phyloP scores from a whole-genome alignment of 345 rosid genomes.

The Odontarrhena argentea region DNA sequence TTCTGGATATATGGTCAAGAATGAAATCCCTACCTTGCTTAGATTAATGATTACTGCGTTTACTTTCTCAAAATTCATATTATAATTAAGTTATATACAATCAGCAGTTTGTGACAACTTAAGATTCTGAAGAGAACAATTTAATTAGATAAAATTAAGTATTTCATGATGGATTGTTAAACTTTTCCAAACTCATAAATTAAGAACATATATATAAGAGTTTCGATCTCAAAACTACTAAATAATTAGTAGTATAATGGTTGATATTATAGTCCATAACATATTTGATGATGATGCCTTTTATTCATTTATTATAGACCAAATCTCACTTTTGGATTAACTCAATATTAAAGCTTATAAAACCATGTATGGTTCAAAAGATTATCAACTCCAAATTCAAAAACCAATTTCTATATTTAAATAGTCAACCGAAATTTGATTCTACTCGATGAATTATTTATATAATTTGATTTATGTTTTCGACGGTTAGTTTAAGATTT shows the following conservation, averaged over 20 bases:
- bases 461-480: too few species aligned
- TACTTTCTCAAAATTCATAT: neutral
- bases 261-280: neutral
- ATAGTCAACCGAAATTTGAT: slow-evolving; percentile 15
- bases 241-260: neutral
- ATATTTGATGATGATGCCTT: neutral
- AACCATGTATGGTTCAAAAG: too few species aligned
- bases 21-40: slow-evolving; percentile 7
- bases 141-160: neutral
- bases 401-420: neutral
- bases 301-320: neutral
- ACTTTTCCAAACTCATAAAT: neutral
- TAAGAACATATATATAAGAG: neutral
- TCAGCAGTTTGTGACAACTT: slow-evolving; percentile 3
- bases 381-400: too few species aligned
- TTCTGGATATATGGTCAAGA: slow-evolving; percentile 21
- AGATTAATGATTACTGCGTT: neutral
- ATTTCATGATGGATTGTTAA: neutral
- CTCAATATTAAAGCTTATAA: too few species aligned
- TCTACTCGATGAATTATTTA: neutral
- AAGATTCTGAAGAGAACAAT: neutral
- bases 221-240: neutral
- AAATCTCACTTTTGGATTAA: neutral
- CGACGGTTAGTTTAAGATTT: too few species aligned
- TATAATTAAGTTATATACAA: neutral